Evolutionary conservation across 2,329 filamentous ascomycete species (phyloP).

Genomic region (Penicillium sp.): DNA sequence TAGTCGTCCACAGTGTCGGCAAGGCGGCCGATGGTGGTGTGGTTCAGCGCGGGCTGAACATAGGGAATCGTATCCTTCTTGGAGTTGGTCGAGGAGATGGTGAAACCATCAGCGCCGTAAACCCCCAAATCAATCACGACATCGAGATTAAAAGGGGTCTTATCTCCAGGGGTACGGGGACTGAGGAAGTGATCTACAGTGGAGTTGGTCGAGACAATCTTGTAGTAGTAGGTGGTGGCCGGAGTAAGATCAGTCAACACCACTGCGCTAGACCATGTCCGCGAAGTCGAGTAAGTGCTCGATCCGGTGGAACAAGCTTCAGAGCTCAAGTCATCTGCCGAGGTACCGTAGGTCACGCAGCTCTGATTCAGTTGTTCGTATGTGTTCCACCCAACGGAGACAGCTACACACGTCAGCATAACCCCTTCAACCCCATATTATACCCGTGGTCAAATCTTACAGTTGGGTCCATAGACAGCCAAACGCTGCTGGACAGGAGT

Average conservation of each 20-base stretch:
- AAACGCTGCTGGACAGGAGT: slow-evolving; percentile 58
- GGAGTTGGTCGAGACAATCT: slow-evolving; percentile 59
- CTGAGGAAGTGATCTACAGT: slow-evolving; percentile 56
- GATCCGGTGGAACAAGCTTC: slow-evolving; percentile 50
- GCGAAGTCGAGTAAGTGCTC: slow-evolving; percentile 55
- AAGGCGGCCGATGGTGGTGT: slow-evolving; percentile 59
- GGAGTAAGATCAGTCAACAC: slow-evolving; percentile 49
- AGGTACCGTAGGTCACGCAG: slow-evolving; percentile 56
- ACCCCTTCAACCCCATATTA: neutral
- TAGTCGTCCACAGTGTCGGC: slow-evolving; percentile 56
- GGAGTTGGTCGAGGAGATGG: slow-evolving; percentile 39
- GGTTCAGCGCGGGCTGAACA: slow-evolving; percentile 55
- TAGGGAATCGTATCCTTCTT: slow-evolving; percentile 53
- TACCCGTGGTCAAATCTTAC: slow-evolving; percentile 32
- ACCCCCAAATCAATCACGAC: slow-evolving; percentile 58
- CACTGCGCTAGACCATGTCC: slow-evolving; percentile 55
- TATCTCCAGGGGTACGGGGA: slow-evolving; percentile 55
- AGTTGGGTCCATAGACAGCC: slow-evolving; percentile 51
- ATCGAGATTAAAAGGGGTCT: slow-evolving; percentile 54
- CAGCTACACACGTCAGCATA: slow-evolving; percentile 35
- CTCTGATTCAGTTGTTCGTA: slow-evolving; percentile 48
- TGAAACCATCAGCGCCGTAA: slow-evolving; percentile 56
- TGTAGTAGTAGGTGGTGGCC: slow-evolving; percentile 61
- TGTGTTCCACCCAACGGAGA: slow-evolving; percentile 60
- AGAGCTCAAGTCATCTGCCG: slow-evolving; percentile 38